Percentiles rank a stretch among this genome's conserved stretches.
Evolutionary conservation across 2,329 filamentous ascomycete genomes (phyloP).

Genomic region (Orbilia javanica): DNA sequence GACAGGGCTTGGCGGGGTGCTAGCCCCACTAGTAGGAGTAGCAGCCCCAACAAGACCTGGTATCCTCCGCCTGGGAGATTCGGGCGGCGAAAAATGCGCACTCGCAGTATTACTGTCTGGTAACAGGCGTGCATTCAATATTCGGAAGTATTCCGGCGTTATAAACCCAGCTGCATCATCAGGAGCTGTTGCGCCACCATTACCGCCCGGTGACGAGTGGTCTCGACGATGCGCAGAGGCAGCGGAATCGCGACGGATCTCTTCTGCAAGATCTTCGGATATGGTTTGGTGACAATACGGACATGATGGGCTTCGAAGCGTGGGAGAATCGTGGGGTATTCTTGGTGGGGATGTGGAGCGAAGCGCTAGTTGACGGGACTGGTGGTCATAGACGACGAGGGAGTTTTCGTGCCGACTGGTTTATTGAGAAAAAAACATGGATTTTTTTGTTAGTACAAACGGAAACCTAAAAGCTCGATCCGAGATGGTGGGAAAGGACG

Average conservation of each 20-base stretch:
- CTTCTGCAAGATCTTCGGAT: slow-evolving; percentile 68
- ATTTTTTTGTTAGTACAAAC: not conserved
- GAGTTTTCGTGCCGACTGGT: slow-evolving; percentile 89
- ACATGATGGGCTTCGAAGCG: slow-evolving; percentile 77
- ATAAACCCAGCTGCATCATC: slow-evolving; percentile 76
- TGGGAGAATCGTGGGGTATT: slow-evolving; percentile 64
- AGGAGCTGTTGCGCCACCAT: slow-evolving; percentile 62
- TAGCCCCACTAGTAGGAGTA: slow-evolving; percentile 49
- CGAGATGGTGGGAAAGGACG: not conserved
- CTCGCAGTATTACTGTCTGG: slow-evolving; percentile 33
- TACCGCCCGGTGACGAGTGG: slow-evolving; percentile 58
- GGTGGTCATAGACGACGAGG: slow-evolving; percentile 88
- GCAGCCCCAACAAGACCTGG: slow-evolving; percentile 67
- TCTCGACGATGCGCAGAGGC: slow-evolving; percentile 58
- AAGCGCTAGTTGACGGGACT: slow-evolving; percentile 86
- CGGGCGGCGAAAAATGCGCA: slow-evolving; percentile 44
- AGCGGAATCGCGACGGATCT: slow-evolving; percentile 60
- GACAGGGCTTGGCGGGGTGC: slow-evolving; percentile 53
- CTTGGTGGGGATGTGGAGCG: slow-evolving; percentile 71
- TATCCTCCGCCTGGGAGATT: slow-evolving; percentile 48
- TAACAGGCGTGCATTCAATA: slow-evolving; percentile 75
- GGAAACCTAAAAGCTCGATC: not conserved
- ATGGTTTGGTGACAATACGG: slow-evolving; percentile 82
- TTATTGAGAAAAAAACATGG: too few species aligned
- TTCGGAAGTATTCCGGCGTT: slow-evolving; percentile 92